Evolutionary conservation across 2,329 filamentous ascomycete genomes (phyloP), one percentile per base, ranked within the genome.

Genomic region (Sporothrix brasiliensis): DNA sequence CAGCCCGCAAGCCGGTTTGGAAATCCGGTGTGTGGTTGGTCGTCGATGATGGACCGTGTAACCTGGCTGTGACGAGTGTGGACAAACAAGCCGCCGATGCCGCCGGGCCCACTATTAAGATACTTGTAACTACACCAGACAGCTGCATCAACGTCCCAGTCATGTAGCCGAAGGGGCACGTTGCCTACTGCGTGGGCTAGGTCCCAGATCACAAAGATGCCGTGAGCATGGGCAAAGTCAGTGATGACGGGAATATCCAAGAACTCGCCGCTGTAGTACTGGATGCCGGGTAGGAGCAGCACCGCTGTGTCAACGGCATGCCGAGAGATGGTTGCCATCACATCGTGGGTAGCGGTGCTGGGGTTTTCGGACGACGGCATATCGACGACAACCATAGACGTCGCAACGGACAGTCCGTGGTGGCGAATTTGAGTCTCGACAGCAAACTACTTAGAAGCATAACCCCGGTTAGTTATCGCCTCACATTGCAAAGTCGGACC

Each of bases 91-190:
- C 91, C 92, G 0, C 88, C 93, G 74, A 96, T 96, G n/a, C 89
- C 86, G 4, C 93, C 94, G 0, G 94, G 92, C 0, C 93, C 93
- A 49, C 89, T 89, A 78, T 97, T 97, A 78, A 97, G 87, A 81
- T 97, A 97, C 81, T 97, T 97, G 85, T 97, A 97, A n/a, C 89
- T 94, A 80, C 94, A 97, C 94, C 94, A 97, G 69, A 87, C 92
- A 11, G 94, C 93, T 75, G 97, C 97, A 78, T 97, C 93, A 39
- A 96, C 92, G 73, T 91, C 86, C 93, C 93, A 97, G 75, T 94
- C 92, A 79, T 97, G 93, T 19, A 97, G 84, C 70, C 84, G 81
- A 16, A 97, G 80, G 49, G 91, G 89, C 3, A 96, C 91, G 76
- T 97, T 97, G 39, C 93, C 93, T 24, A 87, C 92, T 0, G 93